phyloP scores from a whole-genome alignment of 2,329 filamentous ascomycete genomes.

The Calonectria crousiana region DNA sequence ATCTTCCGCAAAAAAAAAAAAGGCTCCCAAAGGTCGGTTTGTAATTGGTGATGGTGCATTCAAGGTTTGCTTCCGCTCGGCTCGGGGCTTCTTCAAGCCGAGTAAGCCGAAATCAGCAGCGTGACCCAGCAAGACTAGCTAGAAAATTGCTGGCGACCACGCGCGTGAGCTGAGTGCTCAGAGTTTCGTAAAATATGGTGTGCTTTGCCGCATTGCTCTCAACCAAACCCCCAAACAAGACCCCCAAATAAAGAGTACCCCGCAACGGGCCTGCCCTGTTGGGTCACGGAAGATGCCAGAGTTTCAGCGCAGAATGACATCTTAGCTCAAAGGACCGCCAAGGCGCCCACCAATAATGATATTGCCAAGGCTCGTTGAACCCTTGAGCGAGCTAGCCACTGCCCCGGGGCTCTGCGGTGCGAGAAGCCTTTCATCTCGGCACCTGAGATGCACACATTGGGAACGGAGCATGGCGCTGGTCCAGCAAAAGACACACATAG shows the following conservation, averaged over 20 bases:
- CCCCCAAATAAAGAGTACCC: background rate
- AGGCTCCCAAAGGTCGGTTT: background rate
- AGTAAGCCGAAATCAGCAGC: background rate
- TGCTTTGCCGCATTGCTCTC: background rate
- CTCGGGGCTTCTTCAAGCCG: background rate
- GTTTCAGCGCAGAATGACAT: background rate
- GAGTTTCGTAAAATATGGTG: background rate
- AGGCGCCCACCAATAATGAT: constrained; percentile 12
- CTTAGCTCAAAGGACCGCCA: background rate
- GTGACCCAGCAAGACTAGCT: background rate
- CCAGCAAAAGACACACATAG: background rate
- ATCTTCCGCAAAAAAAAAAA: background rate
- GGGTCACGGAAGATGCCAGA: constrained; percentile 8
- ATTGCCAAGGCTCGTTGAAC: background rate
- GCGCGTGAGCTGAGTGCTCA: background rate
- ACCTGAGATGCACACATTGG: background rate
- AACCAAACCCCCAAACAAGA: background rate
- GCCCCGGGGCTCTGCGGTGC: too few species aligned
- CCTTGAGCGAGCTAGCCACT: background rate
- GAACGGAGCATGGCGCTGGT: background rate
- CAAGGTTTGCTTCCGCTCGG: background rate
- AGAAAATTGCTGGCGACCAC: background rate
- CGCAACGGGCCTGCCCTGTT: constrained; percentile 8
- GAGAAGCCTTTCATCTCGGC: background rate
- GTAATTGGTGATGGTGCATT: background rate